A percentile compares a stretch with the other conserved stretches of the same genome.
Conservation (phyloP, 225 moss, liverwort and hornwort species). For the Asterella californica region DNA sequence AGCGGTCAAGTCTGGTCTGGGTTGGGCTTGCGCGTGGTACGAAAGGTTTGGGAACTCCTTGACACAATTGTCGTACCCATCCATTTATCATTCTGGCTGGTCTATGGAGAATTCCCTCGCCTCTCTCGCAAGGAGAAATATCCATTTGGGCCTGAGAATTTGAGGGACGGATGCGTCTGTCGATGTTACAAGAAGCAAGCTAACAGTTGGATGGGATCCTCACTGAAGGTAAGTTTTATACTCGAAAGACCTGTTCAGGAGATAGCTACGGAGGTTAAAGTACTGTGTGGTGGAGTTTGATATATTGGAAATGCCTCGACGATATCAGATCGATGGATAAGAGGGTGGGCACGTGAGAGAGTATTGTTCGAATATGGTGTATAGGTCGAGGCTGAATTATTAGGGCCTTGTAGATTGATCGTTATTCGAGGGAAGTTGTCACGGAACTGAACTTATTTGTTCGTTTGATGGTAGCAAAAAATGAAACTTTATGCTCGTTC, state of each 20-base stretch:
- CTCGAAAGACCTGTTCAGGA: not conserved
- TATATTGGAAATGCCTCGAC: not conserved
- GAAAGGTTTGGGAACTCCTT: not conserved
- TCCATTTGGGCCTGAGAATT: not conserved
- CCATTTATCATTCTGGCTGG: not conserved
- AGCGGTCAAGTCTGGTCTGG: no score
- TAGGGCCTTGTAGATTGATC: not conserved
- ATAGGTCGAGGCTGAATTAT: not conserved
- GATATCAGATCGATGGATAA: not conserved
- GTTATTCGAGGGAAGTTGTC: not conserved
- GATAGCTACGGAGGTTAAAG: not conserved
- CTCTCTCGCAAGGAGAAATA: not conserved
- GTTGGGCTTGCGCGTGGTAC: not conserved
- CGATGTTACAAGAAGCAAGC: not conserved
- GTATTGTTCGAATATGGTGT: not conserved
- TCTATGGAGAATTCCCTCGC: not conserved
- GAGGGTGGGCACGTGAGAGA: not conserved
- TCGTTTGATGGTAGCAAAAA: not conserved
- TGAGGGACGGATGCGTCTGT: not conserved
- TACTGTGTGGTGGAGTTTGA: not conserved
- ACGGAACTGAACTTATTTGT: not conserved
- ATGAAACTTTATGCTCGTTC: not conserved
- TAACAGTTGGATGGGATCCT: not conserved
- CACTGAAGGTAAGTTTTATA: not conserved
- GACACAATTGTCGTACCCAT: not conserved